Evolutionary conservation across 495 filamentous ascomycete genomes (phyloP), one percentile per base, ranked within the genome.

Genomic region (Monascus purpureus): DNA sequence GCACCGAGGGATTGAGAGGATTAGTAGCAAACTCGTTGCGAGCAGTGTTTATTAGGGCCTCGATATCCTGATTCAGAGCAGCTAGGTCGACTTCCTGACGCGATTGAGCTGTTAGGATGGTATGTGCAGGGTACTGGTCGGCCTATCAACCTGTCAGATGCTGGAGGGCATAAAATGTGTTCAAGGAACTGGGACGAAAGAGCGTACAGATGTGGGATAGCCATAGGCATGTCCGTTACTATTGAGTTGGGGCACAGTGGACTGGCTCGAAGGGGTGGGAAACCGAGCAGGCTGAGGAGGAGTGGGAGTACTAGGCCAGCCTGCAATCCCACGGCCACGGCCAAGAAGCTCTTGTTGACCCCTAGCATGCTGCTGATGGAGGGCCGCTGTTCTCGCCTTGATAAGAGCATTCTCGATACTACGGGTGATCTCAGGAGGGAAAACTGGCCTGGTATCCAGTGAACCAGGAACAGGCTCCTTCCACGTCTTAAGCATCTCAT

Each of bases 401-500:
- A 93, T 84, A 36, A 97, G 63, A 11, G 87, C 84, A 59, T 79
- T 93, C 50, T 97, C 90, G 42, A 97, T 96, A 32, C 80, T 77
- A 23, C 82, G 70, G 23, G 84, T 92, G 25, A 80, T 67, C 15
- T 95, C 85, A 8, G 69, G 62, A 11, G 82, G 73, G 52, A 97
- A 97, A 31, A 97, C 88, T 2, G 90, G 88, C 40, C 80, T 69
- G 2, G 73, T 72, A 44, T 92, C 85, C 33, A 88, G 67, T 8
- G 90, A 93, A 13, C 87, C 90, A 0, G 87, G 83, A 3, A 94
- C 83, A 12, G 92, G 83, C 50, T 93, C 81, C 53, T 94, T 97
- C 90, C 90, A 97, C 0, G 90, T 97, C 59, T 83, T 87, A 31
- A 96, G 69, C 81, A 97, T 87, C 55, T 92, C 86, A 38, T 96